phyloP scores from a whole-genome alignment of 2,329 filamentous ascomycete species.

The Ceratocystis variospora region DNA sequence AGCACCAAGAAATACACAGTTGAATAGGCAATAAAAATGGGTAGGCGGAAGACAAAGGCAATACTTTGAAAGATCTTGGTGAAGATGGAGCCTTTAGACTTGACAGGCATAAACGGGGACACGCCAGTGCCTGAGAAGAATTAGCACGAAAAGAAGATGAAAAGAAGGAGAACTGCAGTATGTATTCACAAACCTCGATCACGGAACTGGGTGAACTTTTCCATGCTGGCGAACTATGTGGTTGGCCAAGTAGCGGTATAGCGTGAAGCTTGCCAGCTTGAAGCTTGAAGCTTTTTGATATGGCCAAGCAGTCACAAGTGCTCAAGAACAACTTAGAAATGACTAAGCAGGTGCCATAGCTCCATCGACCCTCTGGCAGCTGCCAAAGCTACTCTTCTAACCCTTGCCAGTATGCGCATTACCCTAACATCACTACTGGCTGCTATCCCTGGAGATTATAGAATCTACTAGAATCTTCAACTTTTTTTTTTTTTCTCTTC shows the following conservation, averaged over 20 bases:
- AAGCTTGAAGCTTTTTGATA: not conserved
- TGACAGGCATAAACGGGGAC: constrained; percentile 81
- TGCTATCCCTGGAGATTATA: not conserved
- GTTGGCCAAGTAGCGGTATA: not conserved
- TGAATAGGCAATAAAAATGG: constrained; percentile 56
- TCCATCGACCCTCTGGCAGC: not conserved
- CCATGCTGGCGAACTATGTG: constrained; percentile 44
- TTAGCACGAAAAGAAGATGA: not conserved
- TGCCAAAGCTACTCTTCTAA: not conserved
- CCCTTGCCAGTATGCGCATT: not conserved
- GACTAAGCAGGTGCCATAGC: not conserved
- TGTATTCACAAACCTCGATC: constrained; percentile 55
- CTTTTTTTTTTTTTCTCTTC: not conserved
- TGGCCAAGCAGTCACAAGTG: not conserved
- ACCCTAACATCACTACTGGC: not conserved
- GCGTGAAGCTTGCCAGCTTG: not conserved
- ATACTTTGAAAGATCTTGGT: constrained; percentile 51
- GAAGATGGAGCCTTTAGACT: constrained; percentile 44
- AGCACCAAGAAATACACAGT: constrained; percentile 65
- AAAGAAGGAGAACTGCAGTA: not conserved
- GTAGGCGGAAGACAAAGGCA: constrained; percentile 69
- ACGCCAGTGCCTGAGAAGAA: constrained; percentile 72
- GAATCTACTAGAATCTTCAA: constrained; percentile 3
- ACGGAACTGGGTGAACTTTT: constrained; percentile 87
- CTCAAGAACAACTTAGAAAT: not conserved